Evolutionary conservation across 176 grass and related monocot species (phyloP), one percentile per base, ranked within the genome.

Genomic region (Bothriochloa decipiens): DNA sequence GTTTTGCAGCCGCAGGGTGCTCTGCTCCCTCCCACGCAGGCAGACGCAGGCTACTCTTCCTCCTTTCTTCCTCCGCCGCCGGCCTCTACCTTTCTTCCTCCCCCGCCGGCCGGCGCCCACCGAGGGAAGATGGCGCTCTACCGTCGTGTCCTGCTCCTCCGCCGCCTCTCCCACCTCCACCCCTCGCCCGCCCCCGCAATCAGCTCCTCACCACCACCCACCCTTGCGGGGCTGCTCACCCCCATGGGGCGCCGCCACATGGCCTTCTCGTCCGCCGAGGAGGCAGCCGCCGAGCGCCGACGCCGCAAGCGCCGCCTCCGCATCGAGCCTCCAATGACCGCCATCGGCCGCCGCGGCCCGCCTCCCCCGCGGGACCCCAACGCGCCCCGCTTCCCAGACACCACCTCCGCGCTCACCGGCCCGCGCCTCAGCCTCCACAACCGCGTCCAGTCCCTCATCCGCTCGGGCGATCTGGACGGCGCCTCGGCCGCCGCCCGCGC

Each of bases 231-330:
- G 46, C 66, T 81, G 47, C 66, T 57, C 79, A 55, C 8, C 65
- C 65, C 79, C 22, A 5, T 27, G 33, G 79, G 79, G 20, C 46
- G 29, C 65, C 79, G 79, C 79, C 79, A 81, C 79, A 18, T 81
- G 22, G 79, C 79, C 47, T 81, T 81, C 79, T 70, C 65, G 22
- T 18, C 66, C 32, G 65, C 79, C 33, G 79, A 81, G 79, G 79
- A 81, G 65, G 79, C 90, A 11, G 86, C 86, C 5, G 90, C 90
- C 40, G 90, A 92, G 72, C 90, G 90, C 12, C 90, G 86, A 6
- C 86, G 86, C 15, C 90, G 86, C 14, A 92, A 89, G 90, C 78
- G 78, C 43, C 78, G 43, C 7, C 78, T 81, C 64, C 78, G 78
- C 17, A 81, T 68, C 28, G 64, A 92, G 74, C 90, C 90, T 12